A percentile compares a stretch with the other conserved stretches of the same genome.
These are phyloP conservation scores for Populus deltoides DNA, from an alignment of 345 rosid species.

Conservation along the genomic window DNA sequence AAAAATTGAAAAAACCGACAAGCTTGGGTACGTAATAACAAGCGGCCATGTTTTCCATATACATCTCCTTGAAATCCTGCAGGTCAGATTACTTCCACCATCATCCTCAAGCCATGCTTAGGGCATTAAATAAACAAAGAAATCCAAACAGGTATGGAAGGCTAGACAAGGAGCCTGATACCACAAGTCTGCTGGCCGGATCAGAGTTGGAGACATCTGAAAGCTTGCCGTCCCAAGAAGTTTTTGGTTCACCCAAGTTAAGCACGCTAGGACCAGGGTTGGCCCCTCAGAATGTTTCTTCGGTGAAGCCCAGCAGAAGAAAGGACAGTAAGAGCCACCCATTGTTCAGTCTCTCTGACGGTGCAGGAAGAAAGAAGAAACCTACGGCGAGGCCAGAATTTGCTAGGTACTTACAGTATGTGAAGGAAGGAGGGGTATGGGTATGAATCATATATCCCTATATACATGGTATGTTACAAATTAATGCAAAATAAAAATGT, in stretches of 20 bases:
- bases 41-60: background rate
- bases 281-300: background rate
- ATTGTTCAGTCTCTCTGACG: conserved; percentile 48
- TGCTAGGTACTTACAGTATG: conserved; percentile 63
- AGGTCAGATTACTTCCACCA: background rate
- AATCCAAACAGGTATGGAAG: conserved; percentile 50
- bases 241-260: conserved; percentile 22
- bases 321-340: conserved; percentile 54
- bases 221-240: conserved; percentile 41
- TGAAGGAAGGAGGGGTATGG: conserved; percentile 75
- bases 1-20: too few species aligned
- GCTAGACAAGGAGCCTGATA: conserved; percentile 30
- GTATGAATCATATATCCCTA: conserved; percentile 3
- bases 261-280: background rate
- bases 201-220: conserved; percentile 39
- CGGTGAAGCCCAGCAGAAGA: conserved; percentile 19
- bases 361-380: conserved; percentile 46
- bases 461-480: too few species aligned
- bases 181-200: conserved; percentile 19
- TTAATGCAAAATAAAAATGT: too few species aligned
- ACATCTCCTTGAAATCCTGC: background rate
- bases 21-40: too few species aligned
- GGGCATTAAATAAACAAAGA: conserved; percentile 54
- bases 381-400: conserved; percentile 65
- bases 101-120: conserved; percentile 35